Evolutionary conservation across 2,329 filamentous ascomycete species (phyloP), one percentile per base, ranked within the genome.

Genomic region (Colletotrichum caudatum): DNA sequence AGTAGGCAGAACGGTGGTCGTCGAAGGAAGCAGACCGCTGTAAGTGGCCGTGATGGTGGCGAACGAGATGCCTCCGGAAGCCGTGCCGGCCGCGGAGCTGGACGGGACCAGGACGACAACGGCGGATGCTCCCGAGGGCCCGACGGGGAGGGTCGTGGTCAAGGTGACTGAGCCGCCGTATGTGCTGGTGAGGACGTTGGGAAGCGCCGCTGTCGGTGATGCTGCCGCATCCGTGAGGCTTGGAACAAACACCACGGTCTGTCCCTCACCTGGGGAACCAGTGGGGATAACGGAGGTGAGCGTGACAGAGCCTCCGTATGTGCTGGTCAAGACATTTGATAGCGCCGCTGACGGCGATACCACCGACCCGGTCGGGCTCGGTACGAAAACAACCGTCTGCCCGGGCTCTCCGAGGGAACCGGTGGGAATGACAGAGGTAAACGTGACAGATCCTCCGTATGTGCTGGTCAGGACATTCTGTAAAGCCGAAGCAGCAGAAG

Each of bases 11-110:
- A 68, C 14, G 3, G 66, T 68, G 5, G 66, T 68, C 2, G 23
- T 23, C 16, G 66, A 64, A 4, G 66, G 60, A 23, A 69, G n/a
- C 33, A 37, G 16, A 23, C 66, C 66, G 18, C 33, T 65, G 53
- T 65, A 65, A 18, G 37, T 46, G 23, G 61, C 64, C 3, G 66
- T 69, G 44, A 64, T 39, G 23, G 66, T 69, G 18, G 41, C 66
- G 46, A 69, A 65, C 16, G 66, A 69, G 54, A 69, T 46, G 41
- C 44, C 59, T 35, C 66, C 39, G 35, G 61, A 58, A 16, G 61
- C 8, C 6, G 37, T 39, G 54, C 18, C 12, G 23, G 26, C 16
- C 26, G 16, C 37, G 18, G n/a, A n/a, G 29, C 37, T 44, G 12
- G 62, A 53, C 9, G 58, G 53, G 7, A 44, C 56, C n/a, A 69